These are phyloP conservation scores for Daldinia childiae DNA, from an alignment of 495 filamentous ascomycete species.

Conservation along the genomic window DNA sequence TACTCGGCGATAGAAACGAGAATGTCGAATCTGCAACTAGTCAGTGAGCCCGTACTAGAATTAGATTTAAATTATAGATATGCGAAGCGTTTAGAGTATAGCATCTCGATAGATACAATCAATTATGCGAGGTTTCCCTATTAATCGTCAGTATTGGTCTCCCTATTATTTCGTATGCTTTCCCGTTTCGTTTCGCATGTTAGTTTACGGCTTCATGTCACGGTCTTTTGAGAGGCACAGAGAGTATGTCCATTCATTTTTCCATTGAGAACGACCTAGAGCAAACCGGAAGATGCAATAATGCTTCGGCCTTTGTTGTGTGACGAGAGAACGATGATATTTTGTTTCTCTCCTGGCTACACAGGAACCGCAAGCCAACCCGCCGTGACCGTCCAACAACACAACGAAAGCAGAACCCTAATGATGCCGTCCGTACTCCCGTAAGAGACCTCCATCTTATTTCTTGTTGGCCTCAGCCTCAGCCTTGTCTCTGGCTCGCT, in stretches of 20 bases:
- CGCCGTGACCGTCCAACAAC: conserved; percentile 49
- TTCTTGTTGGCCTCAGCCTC: conserved; percentile 88
- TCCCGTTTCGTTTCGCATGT: background rate
- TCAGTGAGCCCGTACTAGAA: background rate
- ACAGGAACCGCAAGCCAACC: conserved; percentile 45
- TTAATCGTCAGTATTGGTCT: background rate
- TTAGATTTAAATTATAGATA: background rate
- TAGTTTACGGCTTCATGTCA: conserved; percentile 27
- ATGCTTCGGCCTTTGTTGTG: conserved; percentile 40
- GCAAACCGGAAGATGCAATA: conserved; percentile 49
- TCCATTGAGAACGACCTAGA: conserved; percentile 50
- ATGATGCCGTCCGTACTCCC: conserved; percentile 50
- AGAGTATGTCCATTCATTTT: conserved; percentile 48
- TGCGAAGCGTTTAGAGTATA: conserved; percentile 9
- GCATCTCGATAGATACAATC: conserved; percentile 2
- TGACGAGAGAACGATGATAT: conserved; percentile 35
- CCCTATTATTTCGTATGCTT: background rate
- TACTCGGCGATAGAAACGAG: conserved; percentile 40
- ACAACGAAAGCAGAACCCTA: conserved; percentile 58
- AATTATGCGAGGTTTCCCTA: background rate
- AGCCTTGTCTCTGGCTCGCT: conserved; percentile 92
- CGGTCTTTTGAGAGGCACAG: conserved; percentile 5
- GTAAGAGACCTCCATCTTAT: conserved; percentile 69
- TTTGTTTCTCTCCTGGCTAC: conserved; percentile 36
- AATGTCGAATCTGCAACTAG: background rate